phyloP scores from a whole-genome alignment of 495 filamentous ascomycete species.

The Neurospora cerealis region DNA sequence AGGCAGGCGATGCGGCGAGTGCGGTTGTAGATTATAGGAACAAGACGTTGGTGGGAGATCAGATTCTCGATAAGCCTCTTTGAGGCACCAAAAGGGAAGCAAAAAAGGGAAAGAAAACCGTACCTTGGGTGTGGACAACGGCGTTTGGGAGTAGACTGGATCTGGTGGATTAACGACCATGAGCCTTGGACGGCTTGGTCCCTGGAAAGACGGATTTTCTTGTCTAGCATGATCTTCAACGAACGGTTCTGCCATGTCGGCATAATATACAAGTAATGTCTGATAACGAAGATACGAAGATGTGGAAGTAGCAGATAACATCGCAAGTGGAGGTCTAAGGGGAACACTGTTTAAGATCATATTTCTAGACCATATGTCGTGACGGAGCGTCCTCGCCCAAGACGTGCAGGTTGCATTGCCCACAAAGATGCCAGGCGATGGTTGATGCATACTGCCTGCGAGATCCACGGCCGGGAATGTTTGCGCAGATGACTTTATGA shows the following conservation, averaged over 20 bases:
- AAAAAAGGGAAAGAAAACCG: neutral
- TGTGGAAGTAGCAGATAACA: neutral
- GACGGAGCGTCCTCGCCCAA: neutral
- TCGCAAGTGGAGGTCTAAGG: neutral
- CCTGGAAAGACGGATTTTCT: neutral
- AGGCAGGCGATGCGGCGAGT: neutral
- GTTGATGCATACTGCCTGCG: neutral
- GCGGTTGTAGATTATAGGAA: constrained; percentile 11
- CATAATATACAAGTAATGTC: neutral
- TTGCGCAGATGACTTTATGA: neutral
- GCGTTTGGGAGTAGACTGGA: neutral
- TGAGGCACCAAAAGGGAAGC: neutral
- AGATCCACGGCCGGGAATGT: neutral
- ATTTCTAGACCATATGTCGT: neutral
- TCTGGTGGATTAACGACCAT: neutral
- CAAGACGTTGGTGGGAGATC: constrained; percentile 11
- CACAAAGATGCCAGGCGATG: neutral
- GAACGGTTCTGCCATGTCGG: neutral
- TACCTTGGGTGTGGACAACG: neutral
- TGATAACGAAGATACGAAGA: neutral
- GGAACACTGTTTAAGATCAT: neutral
- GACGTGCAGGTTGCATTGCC: neutral
- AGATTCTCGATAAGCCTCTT: constrained; percentile 7
- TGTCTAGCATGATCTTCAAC: neutral
- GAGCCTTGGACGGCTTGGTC: neutral